These are phyloP conservation scores for Corylus avellana DNA, from an alignment of 306 rosid genomes.

Conservation along the genomic window DNA sequence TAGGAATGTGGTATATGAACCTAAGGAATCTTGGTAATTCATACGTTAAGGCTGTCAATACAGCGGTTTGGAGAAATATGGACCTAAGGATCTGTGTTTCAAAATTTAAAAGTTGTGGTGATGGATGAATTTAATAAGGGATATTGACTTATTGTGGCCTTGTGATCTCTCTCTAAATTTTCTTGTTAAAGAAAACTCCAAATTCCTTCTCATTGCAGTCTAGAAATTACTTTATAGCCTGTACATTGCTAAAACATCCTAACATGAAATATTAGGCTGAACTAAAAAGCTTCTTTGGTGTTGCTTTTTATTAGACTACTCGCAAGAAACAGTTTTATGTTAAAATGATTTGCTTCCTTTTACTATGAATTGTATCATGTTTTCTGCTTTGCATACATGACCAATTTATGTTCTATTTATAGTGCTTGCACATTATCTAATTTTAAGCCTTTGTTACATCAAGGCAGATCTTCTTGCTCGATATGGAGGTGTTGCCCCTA, in stretches of 20 bases:
- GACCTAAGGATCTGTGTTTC: too few species aligned
- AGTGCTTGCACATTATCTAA: conserved; percentile 1
- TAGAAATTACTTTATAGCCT: background rate
- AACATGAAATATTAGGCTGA: background rate
- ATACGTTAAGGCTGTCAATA: background rate
- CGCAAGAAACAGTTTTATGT: background rate
- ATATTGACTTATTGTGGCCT: background rate
- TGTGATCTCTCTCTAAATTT: background rate
- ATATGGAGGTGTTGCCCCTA: conserved; percentile 96
- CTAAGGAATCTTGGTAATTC: background rate
- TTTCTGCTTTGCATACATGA: background rate
- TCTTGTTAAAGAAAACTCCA: background rate
- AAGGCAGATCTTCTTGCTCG: conserved; percentile 89
- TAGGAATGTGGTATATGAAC: background rate
- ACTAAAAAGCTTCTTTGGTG: background rate
- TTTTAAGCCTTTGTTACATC: conserved; percentile 31
- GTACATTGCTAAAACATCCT: background rate
- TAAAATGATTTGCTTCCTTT: conserved; percentile 15
- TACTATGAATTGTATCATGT: background rate
- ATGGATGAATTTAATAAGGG: too few species aligned
- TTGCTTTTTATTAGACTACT: background rate
- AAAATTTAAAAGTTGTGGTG: background rate
- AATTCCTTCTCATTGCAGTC: background rate
- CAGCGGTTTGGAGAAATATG: background rate
- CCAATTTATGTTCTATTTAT: background rate